Evolutionary conservation across 345 rosid species (phyloP).

Genomic region (Syzygium grande): DNA sequence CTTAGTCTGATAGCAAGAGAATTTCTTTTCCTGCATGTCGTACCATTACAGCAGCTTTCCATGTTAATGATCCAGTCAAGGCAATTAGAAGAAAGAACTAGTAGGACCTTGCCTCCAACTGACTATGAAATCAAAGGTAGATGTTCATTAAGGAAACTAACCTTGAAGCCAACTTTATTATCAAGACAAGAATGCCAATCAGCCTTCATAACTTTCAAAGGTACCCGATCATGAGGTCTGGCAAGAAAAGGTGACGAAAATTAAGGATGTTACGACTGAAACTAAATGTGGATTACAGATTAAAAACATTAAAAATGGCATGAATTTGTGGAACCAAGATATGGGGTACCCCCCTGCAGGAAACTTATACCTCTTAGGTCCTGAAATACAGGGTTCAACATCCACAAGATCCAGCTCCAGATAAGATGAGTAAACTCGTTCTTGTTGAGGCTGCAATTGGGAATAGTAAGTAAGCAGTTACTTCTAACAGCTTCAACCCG

Average conservation of each 20-base stretch:
- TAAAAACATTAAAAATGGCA: not conserved
- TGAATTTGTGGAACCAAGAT: not conserved
- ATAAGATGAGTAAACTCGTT: conserved; percentile 75
- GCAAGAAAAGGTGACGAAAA: not conserved
- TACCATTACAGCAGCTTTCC: not conserved
- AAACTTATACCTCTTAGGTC: conserved; percentile 73
- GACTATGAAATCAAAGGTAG: not conserved
- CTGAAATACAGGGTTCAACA: conserved; percentile 95
- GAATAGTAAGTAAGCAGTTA: not conserved
- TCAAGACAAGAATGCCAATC: conserved; percentile 97
- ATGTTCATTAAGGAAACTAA: conserved; percentile 6
- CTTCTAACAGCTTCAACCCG: not conserved
- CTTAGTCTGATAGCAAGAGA: not conserved
- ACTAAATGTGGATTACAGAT: not conserved
- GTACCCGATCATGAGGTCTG: conserved; percentile 98
- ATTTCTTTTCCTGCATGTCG: not conserved
- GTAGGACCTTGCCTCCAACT: not conserved
- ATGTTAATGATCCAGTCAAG: not conserved
- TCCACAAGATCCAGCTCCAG: conserved; percentile 64
- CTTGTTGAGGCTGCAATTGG: conserved; percentile 68
- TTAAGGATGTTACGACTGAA: not conserved
- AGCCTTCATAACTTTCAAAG: conserved; percentile 90
- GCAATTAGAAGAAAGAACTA: not conserved
- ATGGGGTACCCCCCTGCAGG: not conserved
- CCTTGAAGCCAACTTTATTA: conserved; percentile 94